Evolutionary conservation across 495 filamentous ascomycete species (phyloP), one percentile per base, ranked within the genome.

Genomic region (Emericellopsis terricola): DNA sequence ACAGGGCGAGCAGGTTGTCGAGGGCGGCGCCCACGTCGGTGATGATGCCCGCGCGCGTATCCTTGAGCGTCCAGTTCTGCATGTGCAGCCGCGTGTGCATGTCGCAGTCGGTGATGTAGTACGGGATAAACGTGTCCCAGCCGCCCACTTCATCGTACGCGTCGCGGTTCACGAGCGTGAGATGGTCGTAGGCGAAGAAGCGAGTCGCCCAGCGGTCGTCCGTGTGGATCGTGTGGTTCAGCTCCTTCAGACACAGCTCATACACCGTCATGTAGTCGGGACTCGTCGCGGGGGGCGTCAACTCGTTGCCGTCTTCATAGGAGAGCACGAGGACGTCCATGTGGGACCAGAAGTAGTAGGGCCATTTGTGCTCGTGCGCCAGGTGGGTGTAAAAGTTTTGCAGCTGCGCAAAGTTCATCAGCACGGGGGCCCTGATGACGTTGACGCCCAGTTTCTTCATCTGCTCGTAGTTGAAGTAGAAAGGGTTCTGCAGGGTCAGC

Each of bases 121-220:
- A 75, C 1, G 69, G 71, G n/a, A 76, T 71, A 40, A 69, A 38
- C 0, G 61, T 57, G 37, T 75, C 69, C 65, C 67, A 74, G 0
- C 57, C 66, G n/a, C 67, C 67, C n/a, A 75, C 51, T 23, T 60
- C 55, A 26, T 63, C 57, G 26, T 58, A 57, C 1, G 69, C 63
- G 9, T 42, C 43, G 15, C 62, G 64, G 35, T 74, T 71, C 26
- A 75, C 65, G 8, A 75, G 48, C 4, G 71, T 56, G 10, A 77
- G 55, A 19, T 64, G 60, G 39, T 76, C 71, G 48, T 74, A 75
- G 15, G 60, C 54, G 45, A 68, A 69, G 39, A 74, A 68, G 11
- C 60, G 55, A 21, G 64, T 44, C 1, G 50, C 69, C 66, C 69
- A 72, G 10, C 46, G 47, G n/a, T 45, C 47, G n/a, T 46, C 45